Base-by-base conservation (phyloP, 305 asterid genomes). In the Rubia balearica region DNA sequence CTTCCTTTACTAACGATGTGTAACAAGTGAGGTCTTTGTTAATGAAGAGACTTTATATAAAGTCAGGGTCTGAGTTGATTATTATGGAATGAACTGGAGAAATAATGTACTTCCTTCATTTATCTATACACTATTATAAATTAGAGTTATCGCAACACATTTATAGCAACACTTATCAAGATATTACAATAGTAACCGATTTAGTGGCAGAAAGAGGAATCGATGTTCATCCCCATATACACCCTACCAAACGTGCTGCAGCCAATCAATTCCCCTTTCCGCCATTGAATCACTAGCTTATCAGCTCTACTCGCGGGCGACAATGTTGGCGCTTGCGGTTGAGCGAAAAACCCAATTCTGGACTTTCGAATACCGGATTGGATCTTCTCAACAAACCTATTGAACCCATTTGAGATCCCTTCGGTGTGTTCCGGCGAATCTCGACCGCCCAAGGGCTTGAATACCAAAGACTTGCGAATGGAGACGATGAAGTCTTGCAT, bases 231-330 rank as follows among this genome's bases (percentile, higher is more conserved):
- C 72, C 97, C 98, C 98, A 94, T 94, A 82, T 89, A 89, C 59
- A 94, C 98, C 83, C 96, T 85, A 61, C 98, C 98, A 76, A 93
- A 93, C 68, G 98, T 97, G 64, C 98, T 97, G 51, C 96, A 86
- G 1, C 98, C 98, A 61, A 93, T 93, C 85, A 91, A 79, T 75
- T 94, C 97, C 78, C 98, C 97, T 74, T 88, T 94, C 84, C 96
- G 78, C 98, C 96, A 89, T 81, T 95, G 85, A 78, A 93, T 93
- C 76, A 78, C 83, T 42, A 81, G 76, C 68, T 71, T 65, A 5
- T 78, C 83, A 67, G 76, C 75, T 72, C 69, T 78, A 16, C 81
- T 78, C 72, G 83, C 71, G 16, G 92, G 78, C 33, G 97, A 95
- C 60, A 92, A 81, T 8, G 96, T 88, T 4, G 82, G 95, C 46